A percentile compares a stretch with the other conserved stretches of the same genome.
Evolutionary conservation across 2,329 filamentous ascomycete species (phyloP).

Genomic region (Penicillium digitatum): DNA sequence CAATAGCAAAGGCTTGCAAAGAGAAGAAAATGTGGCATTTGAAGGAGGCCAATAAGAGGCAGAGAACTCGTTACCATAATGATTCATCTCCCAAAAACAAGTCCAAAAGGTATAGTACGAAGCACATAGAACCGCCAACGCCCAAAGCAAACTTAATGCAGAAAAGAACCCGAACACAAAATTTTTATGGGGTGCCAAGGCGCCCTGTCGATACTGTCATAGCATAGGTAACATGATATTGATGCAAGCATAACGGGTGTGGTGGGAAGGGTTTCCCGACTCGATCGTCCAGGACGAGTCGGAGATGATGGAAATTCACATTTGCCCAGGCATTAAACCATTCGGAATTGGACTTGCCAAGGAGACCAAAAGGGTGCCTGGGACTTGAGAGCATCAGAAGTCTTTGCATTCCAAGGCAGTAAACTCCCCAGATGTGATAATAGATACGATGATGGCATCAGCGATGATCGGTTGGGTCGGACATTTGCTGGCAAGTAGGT

Average conservation of each 20-base stretch:
- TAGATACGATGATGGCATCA: not conserved
- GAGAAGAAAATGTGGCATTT: slow-evolving; percentile 4
- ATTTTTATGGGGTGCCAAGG: slow-evolving; percentile 4
- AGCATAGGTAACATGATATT: slow-evolving; percentile 20
- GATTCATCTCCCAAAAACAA: slow-evolving; percentile 15
- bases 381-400: not conserved
- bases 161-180: slow-evolving; percentile 16
- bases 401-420: not conserved
- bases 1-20: not conserved
- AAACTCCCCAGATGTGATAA: not conserved
- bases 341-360: not conserved
- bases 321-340: not conserved
- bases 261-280: slow-evolving; percentile 2
- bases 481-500: not conserved
- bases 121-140: slow-evolving; percentile 11
- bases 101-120: slow-evolving; percentile 23
- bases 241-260: slow-evolving; percentile 22
- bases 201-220: slow-evolving; percentile 15
- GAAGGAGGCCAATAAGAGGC: slow-evolving; percentile 1
- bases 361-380: not conserved
- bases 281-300: slow-evolving; percentile 15
- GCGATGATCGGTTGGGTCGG: not conserved
- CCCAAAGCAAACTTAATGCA: slow-evolving; percentile 7
- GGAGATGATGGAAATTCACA: not conserved
- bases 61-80: slow-evolving; percentile 20